phyloP scores from a whole-genome alignment of 2,329 filamentous ascomycete genomes.

The Madurella fahalii region DNA sequence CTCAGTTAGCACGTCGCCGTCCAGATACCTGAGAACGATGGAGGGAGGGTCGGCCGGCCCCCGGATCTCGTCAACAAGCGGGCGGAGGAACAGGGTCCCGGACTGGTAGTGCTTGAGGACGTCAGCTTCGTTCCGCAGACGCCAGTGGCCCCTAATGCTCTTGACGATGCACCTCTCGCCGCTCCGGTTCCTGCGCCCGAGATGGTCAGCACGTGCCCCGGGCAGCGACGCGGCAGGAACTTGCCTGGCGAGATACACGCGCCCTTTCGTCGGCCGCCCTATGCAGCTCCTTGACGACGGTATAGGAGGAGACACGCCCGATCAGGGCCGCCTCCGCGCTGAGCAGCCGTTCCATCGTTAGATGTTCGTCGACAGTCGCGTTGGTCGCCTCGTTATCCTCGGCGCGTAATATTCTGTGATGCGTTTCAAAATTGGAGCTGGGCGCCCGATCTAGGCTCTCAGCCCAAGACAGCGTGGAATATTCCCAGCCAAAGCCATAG shows the following conservation, averaged over 20 bases:
- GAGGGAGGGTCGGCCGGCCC: constrained; percentile 24
- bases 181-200: constrained; percentile 15
- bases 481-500: too few species aligned
- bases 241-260: constrained; percentile 26
- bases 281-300: constrained; percentile 25
- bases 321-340: constrained; percentile 17
- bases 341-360: constrained; percentile 18
- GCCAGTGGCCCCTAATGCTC: constrained; percentile 26
- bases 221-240: constrained; percentile 5
- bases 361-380: not conserved
- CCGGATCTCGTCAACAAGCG: constrained; percentile 25
- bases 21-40: constrained; percentile 24
- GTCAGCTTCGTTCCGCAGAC: constrained; percentile 28
- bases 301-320: constrained; percentile 25
- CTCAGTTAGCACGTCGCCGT: constrained; percentile 26
- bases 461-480: too few species aligned
- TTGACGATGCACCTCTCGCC: constrained; percentile 26
- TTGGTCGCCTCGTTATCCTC: too few species aligned
- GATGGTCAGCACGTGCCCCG: constrained; percentile 5
- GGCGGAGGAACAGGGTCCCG: constrained; percentile 23
- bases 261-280: constrained; percentile 24
- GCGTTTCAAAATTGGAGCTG: too few species aligned
- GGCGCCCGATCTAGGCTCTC: too few species aligned
- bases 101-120: constrained; percentile 25
- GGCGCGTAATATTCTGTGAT: too few species aligned